Evolutionary conservation across 768 basidiomycete species (phyloP).

Genomic region (Boletellus ananas): DNA sequence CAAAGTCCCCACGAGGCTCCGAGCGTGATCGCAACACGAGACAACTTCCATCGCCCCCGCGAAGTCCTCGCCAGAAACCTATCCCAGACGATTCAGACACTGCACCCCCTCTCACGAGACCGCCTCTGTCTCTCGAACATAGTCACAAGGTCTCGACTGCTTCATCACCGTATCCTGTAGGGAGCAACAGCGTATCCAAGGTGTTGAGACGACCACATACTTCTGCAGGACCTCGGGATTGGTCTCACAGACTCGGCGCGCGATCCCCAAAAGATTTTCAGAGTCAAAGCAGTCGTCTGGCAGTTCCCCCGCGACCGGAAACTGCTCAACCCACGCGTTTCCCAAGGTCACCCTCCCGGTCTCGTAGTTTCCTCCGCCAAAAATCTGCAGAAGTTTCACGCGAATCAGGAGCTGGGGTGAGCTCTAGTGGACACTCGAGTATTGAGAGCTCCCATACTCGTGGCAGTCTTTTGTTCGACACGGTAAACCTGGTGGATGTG

Average conservation of each 20-base stretch:
- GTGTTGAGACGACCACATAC: conserved; percentile 61
- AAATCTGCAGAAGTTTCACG: conserved; percentile 27
- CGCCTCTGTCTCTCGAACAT: conserved; percentile 15
- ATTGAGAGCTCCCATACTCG: conserved; percentile 16
- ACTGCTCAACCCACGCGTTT: conserved; percentile 22
- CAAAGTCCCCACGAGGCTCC: conserved; percentile 52
- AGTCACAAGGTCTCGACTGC: conserved; percentile 27
- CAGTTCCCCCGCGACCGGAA: conserved; percentile 24
- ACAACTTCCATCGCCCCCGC: conserved; percentile 40
- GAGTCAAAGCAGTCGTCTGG: conserved; percentile 13
- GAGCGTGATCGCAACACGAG: conserved; percentile 30
- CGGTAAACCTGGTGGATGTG: conserved; percentile 36
- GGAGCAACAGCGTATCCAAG: conserved; percentile 28
- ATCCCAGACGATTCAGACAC: conserved; percentile 8
- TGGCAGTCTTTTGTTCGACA: conserved; percentile 23
- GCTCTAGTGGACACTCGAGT: conserved; percentile 46
- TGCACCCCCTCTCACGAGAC: conserved; percentile 2
- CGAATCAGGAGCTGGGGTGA: conserved; percentile 31
- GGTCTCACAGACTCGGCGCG: conserved; percentile 31
- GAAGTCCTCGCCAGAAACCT: conserved; percentile 22
- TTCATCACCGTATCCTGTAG: conserved; percentile 29
- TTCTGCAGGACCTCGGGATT: conserved; percentile 68
- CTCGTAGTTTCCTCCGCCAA: conserved; percentile 19
- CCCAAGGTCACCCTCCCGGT: conserved; percentile 8
- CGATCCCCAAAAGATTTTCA: conserved; percentile 11